phyloP scores from a whole-genome alignment of 768 basidiomycete genomes.

The Boletus sp. region DNA sequence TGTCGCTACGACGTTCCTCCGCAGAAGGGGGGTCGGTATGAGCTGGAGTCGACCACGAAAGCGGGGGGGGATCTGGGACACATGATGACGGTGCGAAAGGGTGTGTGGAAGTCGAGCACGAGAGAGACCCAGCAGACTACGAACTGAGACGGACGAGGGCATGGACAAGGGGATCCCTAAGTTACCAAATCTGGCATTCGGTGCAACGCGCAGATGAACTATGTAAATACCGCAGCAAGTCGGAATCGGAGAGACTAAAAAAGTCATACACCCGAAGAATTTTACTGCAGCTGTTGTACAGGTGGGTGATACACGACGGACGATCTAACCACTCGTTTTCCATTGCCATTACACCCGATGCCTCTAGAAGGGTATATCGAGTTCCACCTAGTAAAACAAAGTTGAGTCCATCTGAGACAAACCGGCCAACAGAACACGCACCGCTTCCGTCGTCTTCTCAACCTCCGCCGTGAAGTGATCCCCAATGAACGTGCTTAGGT shows the following conservation, averaged over 20 bases:
- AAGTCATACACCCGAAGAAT: not conserved
- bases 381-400: slow-evolving; percentile 28
- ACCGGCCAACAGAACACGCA: slow-evolving; percentile 9
- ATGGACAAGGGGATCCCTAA: slow-evolving; percentile 2
- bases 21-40: not conserved
- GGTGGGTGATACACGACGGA: slow-evolving; percentile 6
- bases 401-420: slow-evolving; percentile 9
- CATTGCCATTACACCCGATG: not conserved
- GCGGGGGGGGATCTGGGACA: not conserved
- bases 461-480: slow-evolving; percentile 30
- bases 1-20: slow-evolving; percentile 15
- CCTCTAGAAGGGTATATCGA: slow-evolving; percentile 29
- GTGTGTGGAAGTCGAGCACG: not conserved
- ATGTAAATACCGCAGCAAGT: too few species aligned
- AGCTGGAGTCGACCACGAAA: not conserved
- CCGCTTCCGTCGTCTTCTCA: slow-evolving; percentile 28
- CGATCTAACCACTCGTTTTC: not conserved
- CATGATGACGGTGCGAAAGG: not conserved
- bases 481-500: slow-evolving; percentile 31
- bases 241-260: not conserved
- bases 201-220: not conserved
- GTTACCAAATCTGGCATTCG: slow-evolving; percentile 6
- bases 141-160: slow-evolving; percentile 5
- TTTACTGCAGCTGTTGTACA: slow-evolving; percentile 3
- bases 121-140: slow-evolving; percentile 5